phyloP scores from a whole-genome alignment of 1,284 basidiomycete species.

The Takashimella koratensis region DNA sequence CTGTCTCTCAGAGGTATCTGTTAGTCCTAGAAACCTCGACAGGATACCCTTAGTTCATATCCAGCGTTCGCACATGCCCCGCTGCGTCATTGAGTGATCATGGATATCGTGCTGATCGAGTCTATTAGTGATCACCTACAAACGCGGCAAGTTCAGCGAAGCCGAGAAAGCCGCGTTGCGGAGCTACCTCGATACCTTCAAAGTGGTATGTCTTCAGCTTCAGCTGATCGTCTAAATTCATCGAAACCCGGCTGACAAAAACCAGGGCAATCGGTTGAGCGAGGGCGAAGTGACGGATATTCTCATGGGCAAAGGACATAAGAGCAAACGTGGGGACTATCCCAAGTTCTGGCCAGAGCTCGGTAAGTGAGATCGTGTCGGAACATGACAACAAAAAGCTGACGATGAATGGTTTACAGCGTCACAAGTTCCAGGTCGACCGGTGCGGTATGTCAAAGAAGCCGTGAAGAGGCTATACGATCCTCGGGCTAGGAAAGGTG shows the following conservation, averaged over 20 bases:
- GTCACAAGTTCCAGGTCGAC: slow-evolving; percentile 33
- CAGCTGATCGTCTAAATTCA: not conserved
- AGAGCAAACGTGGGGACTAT: slow-evolving; percentile 19
- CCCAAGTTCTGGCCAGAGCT: slow-evolving; percentile 37
- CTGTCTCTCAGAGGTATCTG: too few relatives aligned
- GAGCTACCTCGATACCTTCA: slow-evolving; percentile 23
- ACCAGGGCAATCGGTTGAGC: slow-evolving; percentile 23
- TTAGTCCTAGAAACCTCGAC: not conserved
- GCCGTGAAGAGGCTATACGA: slow-evolving; percentile 36
- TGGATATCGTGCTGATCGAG: too few relatives aligned
- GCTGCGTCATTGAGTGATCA: not conserved
- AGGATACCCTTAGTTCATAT: too few relatives aligned
- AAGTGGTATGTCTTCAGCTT: slow-evolving; percentile 17
- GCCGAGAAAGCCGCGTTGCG: slow-evolving; percentile 27
- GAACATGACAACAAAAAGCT: too few relatives aligned
- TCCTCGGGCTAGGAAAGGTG: slow-evolving; percentile 36
- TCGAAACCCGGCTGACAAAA: too few relatives aligned
- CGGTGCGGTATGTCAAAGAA: slow-evolving; percentile 36
- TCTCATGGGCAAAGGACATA: slow-evolving; percentile 27
- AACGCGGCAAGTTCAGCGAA: slow-evolving; percentile 32
- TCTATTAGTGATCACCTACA: slow-evolving; percentile 32
- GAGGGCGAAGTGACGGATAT: slow-evolving; percentile 26
- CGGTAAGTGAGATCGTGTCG: too few relatives aligned
- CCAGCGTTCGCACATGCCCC: too few relatives aligned
- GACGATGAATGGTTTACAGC: too few relatives aligned